Base-by-base conservation (phyloP, 2,329 filamentous ascomycete species). In the Fusarium sp. region DNA sequence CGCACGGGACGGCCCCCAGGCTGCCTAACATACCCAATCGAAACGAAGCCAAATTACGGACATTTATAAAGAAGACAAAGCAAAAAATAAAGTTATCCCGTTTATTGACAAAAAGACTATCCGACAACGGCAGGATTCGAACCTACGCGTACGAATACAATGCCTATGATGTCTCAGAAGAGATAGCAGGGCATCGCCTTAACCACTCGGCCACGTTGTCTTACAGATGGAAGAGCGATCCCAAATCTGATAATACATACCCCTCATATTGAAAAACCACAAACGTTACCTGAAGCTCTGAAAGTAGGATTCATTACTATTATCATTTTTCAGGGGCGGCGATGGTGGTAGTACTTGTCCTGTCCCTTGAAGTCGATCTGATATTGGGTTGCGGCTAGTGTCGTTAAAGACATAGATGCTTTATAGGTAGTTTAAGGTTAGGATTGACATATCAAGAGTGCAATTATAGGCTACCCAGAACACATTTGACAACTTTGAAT, bases 181-280 rank as follows among this genome's bases (percentile, higher is more conserved):
- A 62, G 62, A 66, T 66, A 66, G 63, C 63, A 66, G 63, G 63
- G 63, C 63, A 66, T 66, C 63, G 63, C 63, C 63, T 66, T 66
- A 66, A 66, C 63, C 63, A 66, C 63, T 66, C 63, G 62, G 63
- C 63, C 63, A 66, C 53, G 53, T 56, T 56, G 53, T 56, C 53
- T 56, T 22, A 11, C 5, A 24, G 49, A 52, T 52, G 11, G 3
- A 8, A 41, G 10, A 40, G 8, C 13, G 1, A 9, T 1, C 6
- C 4, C 0, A 8, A 25, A 27, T 27, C 2, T 20, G 9, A 5
- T 15, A n/a, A 3, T 20, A 52, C 2, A 24, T 52, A 22, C n/a
- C 8, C 10, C 5, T 11, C 3, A 18, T 2, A 2, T 2, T n/a
- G 0, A 2, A n/a, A n/a, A n/a, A 38, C 7, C 9, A 38, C 18